These are phyloP conservation scores for Babesia bigemina DNA, from an alignment of 169 alveolate species.

Conservation along the genomic window DNA sequence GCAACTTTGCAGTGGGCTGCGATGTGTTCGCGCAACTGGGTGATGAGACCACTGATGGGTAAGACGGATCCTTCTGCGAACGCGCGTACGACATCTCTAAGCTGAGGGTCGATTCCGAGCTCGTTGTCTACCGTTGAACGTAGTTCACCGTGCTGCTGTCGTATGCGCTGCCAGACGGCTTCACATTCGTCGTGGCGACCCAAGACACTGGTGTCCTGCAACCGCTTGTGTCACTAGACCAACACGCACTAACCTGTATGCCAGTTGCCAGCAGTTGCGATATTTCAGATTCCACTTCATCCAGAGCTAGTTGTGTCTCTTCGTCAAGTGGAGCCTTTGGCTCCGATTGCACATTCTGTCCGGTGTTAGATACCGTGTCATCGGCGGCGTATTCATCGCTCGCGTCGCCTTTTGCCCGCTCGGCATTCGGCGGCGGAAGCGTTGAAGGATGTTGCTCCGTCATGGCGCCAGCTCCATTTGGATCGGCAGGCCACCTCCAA, in stretches of 20 bases:
- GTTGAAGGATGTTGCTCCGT: neutral
- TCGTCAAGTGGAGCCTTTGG: conserved; percentile 6
- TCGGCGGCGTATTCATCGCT: neutral
- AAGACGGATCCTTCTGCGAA: conserved; percentile 59
- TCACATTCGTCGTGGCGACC: conserved; percentile 43
- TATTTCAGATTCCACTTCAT: conserved; percentile 56
- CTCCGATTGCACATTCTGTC: neutral
- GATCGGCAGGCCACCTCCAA: too few relatives aligned
- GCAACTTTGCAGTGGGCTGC: conserved; percentile 1
- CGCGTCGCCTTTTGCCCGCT: neutral
- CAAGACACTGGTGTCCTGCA: conserved; percentile 62
- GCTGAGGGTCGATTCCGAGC: conserved; percentile 45
- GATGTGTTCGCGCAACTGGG: conserved; percentile 20
- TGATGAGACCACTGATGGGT: conserved; percentile 19
- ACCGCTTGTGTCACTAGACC: neutral
- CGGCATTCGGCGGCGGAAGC: neutral
- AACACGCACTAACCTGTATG: conserved; percentile 33
- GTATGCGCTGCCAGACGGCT: conserved; percentile 44
- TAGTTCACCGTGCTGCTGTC: conserved; percentile 7
- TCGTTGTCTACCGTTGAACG: conserved; percentile 27
- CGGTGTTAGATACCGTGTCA: neutral
- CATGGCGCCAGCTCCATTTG: conserved; percentile 6
- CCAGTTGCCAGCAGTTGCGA: conserved; percentile 59
- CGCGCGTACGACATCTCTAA: conserved; percentile 47
- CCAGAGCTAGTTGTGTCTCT: conserved; percentile 18